A percentile compares a stretch with the other conserved stretches of the same genome.
phyloP scores from a whole-genome alignment of 306 rosid species.

The Macrotyloma uniflorum region DNA sequence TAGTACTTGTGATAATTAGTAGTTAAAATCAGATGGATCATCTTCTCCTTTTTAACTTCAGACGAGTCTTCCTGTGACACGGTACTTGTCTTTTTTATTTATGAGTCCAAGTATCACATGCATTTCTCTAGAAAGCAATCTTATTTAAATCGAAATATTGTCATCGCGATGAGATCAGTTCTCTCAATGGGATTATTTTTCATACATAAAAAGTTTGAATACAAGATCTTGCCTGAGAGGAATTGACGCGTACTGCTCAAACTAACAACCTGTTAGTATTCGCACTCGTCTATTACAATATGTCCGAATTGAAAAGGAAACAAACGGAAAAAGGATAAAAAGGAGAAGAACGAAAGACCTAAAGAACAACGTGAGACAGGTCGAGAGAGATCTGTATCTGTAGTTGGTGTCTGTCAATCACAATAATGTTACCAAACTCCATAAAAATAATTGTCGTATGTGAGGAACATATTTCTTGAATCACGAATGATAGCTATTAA shows the following conservation, averaged over 20 bases:
- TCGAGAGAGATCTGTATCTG: conserved; percentile 23
- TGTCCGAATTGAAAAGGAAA: conserved; percentile 23
- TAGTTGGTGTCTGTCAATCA: conserved; percentile 30
- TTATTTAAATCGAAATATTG: not conserved
- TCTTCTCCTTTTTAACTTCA: not conserved
- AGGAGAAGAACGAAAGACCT: not conserved
- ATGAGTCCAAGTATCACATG: not conserved
- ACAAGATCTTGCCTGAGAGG: not conserved
- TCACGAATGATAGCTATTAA: conserved; percentile 5
- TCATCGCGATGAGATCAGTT: not conserved
- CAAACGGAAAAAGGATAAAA: not conserved
- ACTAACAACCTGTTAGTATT: not conserved
- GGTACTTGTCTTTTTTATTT: not conserved
- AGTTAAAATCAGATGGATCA: not conserved
- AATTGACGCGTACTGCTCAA: not conserved
- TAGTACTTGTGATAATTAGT: conserved; percentile 1
- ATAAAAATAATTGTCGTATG: conserved; percentile 14
- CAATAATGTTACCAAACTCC: conserved; percentile 37
- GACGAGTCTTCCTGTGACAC: not conserved
- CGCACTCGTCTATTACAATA: not conserved
- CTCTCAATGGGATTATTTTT: not conserved
- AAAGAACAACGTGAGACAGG: conserved; percentile 20
- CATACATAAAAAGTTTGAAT: not conserved
- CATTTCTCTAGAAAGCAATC: not conserved
- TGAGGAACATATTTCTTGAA: conserved; percentile 22